Conservation (phyloP, 1,139 yeast species). For the Protomyces inouyei region DNA sequence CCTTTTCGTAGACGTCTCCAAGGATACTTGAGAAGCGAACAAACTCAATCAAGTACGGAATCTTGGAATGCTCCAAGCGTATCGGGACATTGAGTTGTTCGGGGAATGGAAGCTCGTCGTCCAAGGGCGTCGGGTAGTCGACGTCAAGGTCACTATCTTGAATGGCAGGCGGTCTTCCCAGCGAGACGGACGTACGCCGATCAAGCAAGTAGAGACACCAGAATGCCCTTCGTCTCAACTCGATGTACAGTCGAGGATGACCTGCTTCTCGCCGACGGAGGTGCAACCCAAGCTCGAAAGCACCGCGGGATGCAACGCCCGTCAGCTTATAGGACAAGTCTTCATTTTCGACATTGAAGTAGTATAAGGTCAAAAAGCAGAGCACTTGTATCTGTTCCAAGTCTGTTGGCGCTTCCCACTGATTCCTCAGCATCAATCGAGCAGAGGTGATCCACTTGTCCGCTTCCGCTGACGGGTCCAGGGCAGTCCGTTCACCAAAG, state of each 20-base stretch:
- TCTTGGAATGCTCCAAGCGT: slow-evolving; percentile 20
- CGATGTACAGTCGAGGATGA: background rate
- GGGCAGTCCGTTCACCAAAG: background rate
- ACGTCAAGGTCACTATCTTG: slow-evolving; percentile 16
- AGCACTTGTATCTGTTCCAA: slow-evolving; percentile 9
- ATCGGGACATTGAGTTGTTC: slow-evolving; percentile 13
- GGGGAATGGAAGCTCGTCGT: slow-evolving; percentile 11
- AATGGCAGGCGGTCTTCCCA: slow-evolving; percentile 14
- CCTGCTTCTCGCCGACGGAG: slow-evolving; percentile 5
- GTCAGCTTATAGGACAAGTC: slow-evolving; percentile 13
- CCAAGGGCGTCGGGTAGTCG: slow-evolving; percentile 12
- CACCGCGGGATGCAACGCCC: slow-evolving; percentile 12
- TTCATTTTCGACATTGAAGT: slow-evolving; percentile 6
- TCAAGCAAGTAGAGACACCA: slow-evolving; percentile 24
- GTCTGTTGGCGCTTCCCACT: slow-evolving; percentile 4
- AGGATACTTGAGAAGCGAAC: slow-evolving; percentile 12
- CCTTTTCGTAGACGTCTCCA: slow-evolving; percentile 14
- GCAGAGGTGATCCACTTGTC: slow-evolving; percentile 12
- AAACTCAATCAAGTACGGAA: slow-evolving; percentile 21
- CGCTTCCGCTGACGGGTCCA: background rate
- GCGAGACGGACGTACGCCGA: slow-evolving; percentile 15
- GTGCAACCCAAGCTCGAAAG: slow-evolving; percentile 16
- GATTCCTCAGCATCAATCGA: background rate
- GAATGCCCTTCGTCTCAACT: slow-evolving; percentile 11
- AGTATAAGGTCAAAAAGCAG: slow-evolving; percentile 3